These are phyloP conservation scores for Saccharum officinarum DNA, from an alignment of 176 grass and related monocot species.

Conservation along the genomic window DNA sequence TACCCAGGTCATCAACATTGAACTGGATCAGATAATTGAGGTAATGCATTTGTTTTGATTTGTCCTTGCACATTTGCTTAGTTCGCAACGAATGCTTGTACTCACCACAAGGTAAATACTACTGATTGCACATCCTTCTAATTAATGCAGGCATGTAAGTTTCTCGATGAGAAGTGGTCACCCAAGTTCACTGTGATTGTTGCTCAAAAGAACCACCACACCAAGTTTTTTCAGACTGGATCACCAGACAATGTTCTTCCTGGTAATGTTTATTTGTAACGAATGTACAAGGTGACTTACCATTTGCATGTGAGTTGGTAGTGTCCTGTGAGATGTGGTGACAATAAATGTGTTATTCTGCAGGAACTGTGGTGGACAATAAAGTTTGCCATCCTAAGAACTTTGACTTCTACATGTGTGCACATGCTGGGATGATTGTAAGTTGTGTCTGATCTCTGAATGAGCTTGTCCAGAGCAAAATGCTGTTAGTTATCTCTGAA, in stretches of 20 bases:
- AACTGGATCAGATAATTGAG: slow-evolving; percentile 91
- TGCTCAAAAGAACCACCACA: slow-evolving; percentile 91
- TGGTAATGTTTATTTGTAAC: slow-evolving; percentile 43
- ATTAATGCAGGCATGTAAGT: slow-evolving; percentile 73
- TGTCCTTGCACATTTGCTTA: not conserved
- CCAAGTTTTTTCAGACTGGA: slow-evolving; percentile 70
- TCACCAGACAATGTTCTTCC: slow-evolving; percentile 87
- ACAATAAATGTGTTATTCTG: slow-evolving; percentile 7
- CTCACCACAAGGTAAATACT: not conserved
- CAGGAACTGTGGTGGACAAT: slow-evolving; percentile 84
- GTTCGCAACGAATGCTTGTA: not conserved
- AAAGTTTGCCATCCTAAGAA: slow-evolving; percentile 89
- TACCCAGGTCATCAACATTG: slow-evolving; percentile 80
- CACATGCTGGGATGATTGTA: slow-evolving; percentile 84
- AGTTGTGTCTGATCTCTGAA: slow-evolving; percentile 14
- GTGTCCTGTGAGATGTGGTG: slow-evolving; percentile 1
- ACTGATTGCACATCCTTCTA: not conserved
- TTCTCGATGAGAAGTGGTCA: slow-evolving; percentile 72
- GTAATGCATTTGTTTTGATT: slow-evolving; percentile 33
- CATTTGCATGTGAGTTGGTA: not conserved
- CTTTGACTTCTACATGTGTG: slow-evolving; percentile 95
- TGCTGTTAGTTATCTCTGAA: slow-evolving; percentile 20
- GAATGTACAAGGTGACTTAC: not conserved
- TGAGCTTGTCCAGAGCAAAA: not conserved
- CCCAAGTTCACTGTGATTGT: slow-evolving; percentile 81